Percentiles rank a stretch among this genome's conserved stretches.
Conservation (phyloP, 2,329 filamentous ascomycete genomes). For the Botrytis aclada region DNA sequence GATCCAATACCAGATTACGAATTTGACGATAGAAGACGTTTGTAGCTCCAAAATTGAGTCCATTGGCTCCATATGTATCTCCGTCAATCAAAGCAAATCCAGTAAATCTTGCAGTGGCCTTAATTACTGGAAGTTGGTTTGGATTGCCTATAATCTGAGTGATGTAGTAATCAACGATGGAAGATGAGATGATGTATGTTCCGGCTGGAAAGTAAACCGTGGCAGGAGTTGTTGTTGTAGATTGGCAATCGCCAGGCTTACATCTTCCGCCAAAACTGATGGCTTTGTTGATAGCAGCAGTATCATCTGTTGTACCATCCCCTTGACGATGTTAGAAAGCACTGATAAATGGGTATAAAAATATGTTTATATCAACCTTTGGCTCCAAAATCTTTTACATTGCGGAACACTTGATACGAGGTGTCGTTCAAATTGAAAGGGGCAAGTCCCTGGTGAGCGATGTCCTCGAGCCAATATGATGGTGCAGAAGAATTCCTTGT, state of each 20-base stretch:
- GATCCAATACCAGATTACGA: conserved; percentile 63
- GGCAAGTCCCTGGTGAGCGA: conserved; percentile 26
- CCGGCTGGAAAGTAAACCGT: conserved; percentile 34
- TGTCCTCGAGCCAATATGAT: conserved; percentile 28
- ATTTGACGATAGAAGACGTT: conserved; percentile 65
- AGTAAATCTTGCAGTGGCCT: conserved; percentile 64
- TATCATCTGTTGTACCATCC: conserved; percentile 73
- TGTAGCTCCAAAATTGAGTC: conserved; percentile 74
- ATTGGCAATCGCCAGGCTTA: conserved; percentile 47
- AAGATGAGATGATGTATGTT: conserved; percentile 32
- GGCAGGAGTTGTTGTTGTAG: conserved; percentile 48
- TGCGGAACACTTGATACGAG: conserved; percentile 27
- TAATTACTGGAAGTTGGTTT: conserved; percentile 62
- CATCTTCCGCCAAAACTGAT: conserved; percentile 30
- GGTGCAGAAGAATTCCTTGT: neutral
- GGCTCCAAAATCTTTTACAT: conserved; percentile 31
- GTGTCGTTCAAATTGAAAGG: conserved; percentile 21
- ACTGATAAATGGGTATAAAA: conserved; percentile 71
- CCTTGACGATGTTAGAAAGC: conserved; percentile 72
- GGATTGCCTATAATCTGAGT: conserved; percentile 35
- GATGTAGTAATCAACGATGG: conserved; percentile 31
- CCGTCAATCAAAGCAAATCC: conserved; percentile 80
- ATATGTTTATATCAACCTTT: conserved; percentile 22
- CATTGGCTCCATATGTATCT: conserved; percentile 70
- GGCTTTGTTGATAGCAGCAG: conserved; percentile 70